Evolutionary conservation across 1,139 yeast species (phyloP), one percentile per base, ranked within the genome.

Genomic region (Zygoascus sp.): DNA sequence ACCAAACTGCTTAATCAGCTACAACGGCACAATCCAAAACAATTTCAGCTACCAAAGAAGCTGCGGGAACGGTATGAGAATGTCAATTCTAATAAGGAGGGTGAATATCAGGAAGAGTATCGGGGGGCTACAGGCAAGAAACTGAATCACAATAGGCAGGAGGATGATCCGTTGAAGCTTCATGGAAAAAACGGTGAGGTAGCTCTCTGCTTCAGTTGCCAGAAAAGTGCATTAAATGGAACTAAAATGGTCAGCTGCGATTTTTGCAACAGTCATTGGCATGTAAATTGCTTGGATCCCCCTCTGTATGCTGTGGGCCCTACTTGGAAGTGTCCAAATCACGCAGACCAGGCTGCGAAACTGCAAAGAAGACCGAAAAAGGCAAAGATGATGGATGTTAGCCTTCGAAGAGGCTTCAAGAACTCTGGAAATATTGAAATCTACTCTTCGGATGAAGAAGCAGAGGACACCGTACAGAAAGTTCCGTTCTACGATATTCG

Each of bases 311-410:
- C 85, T 20, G 66, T 88, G 36, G 94, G 95, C 1, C 74, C 77
- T 37, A 86, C 86, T 61, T 92, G 98, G 98, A 81, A 80, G 66
- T 92, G 98, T 62, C 98, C 97, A 0, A 81, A 86, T 57, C 98
- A 92, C 65, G 77, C 80, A 11, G 87, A 80, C 41, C 74, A 75
- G 42, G 67, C 82, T 7, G 59, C 79, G 65, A 57, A 49, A 50
- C 50, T 59, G 22, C 64, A 63, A 10, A 57, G 89, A 25, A 74
- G 78, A 49, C 74, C 85, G 56, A 73, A 77, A 53, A 76, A 76
- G 56, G 73, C 85, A 47, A 64, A 71, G 22, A 66, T 77, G 15
- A 64, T 79, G 36, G 83, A 81, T 55, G 76, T 84, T 36, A 66
- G 74, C 36, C 71, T 81, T 53, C 68, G 76, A 11, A 75, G 86